Base-by-base conservation (phyloP, 1,284 basidiomycete species). In the Fomitopsis betulina region DNA sequence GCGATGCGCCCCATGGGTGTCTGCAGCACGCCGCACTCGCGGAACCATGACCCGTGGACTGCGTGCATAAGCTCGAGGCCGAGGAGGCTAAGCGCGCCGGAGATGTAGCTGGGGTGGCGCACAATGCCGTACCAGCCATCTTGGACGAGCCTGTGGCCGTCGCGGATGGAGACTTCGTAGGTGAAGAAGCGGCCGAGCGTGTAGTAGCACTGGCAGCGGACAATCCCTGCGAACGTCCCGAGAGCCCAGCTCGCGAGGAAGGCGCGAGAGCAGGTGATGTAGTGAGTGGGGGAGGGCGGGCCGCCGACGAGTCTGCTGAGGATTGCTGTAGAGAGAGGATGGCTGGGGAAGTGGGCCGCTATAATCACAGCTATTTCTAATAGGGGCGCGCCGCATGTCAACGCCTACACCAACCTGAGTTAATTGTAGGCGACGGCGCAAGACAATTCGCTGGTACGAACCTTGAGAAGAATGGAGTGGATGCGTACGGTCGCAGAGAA, bases 101-200 rank as follows among this genome's bases (percentile, higher is more conserved):
- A 57, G 25, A 47, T 12, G 53, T 52, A 66, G 8, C 35, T 54
- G 39, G 42, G 60, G 55, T 63, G 62, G 25, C 62, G 62, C 23
- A 63, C 58, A 21, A 35, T 23, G 25, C 58, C 35, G 52, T 63
- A 63, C 23, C 58, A 55, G 23, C 59, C 59, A 19, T 51, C 39
- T 12, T 59, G 59, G 52, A 62, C 47, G 19, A 60, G 51, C 38
- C 45, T 45, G 45, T 62, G 61, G 19, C 55, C 45, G 27, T 56
- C 19, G 30, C 55, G 60, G 17, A 62, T 37, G n/a, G 57, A 49
- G 7, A 62, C n/a, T 49, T 63, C 56, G 57, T 49, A 62, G 17
- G 60, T 63, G 53, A 63, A 63, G 40, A 61, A 35, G n/a, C 52
- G 55, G 21, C 58, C 58, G 25, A 61, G 55, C 3, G 54, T 38